A percentile compares a stretch with the other conserved stretches of the same genome.
phyloP scores from a whole-genome alignment of 2,329 filamentous ascomycete species.

The Diplodia corticola region DNA sequence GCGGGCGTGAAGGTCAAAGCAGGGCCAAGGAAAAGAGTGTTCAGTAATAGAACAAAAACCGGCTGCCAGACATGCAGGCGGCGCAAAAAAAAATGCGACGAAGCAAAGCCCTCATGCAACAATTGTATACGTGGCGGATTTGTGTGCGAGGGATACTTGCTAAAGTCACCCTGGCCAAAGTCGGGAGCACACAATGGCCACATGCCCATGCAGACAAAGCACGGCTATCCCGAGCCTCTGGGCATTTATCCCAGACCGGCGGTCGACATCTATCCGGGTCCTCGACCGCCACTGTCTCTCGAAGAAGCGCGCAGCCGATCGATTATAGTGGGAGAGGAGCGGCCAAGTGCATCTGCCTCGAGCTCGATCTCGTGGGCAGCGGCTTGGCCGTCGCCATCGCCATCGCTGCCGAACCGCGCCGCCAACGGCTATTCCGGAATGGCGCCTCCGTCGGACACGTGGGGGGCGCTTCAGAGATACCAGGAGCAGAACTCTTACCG shows the following conservation, averaged over 20 bases:
- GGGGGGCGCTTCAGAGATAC: slow-evolving; percentile 24
- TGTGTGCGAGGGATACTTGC: slow-evolving; percentile 85
- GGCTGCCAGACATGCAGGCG: slow-evolving; percentile 89
- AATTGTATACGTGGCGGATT: slow-evolving; percentile 92
- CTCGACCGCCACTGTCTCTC: slow-evolving; percentile 32
- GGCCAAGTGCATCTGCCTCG: slow-evolving; percentile 23
- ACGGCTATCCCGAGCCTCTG: slow-evolving; percentile 44
- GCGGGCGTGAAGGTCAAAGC: slow-evolving; percentile 50
- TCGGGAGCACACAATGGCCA: slow-evolving; percentile 65
- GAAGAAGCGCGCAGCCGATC: slow-evolving; percentile 51
- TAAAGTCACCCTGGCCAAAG: slow-evolving; percentile 76
- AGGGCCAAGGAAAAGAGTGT: slow-evolving; percentile 42
- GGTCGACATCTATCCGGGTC: slow-evolving; percentile 40
- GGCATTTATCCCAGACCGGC: slow-evolving; percentile 24
- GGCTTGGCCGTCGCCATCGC: slow-evolving; percentile 27
- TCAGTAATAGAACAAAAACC: slow-evolving; percentile 81
- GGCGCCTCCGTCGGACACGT: not conserved
- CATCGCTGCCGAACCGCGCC: slow-evolving; percentile 9
- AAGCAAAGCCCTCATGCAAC: slow-evolving; percentile 86
- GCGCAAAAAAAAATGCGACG: slow-evolving; percentile 98
- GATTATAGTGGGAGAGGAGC: slow-evolving; percentile 49
- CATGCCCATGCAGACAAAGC: slow-evolving; percentile 81
- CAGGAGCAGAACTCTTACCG: slow-evolving; percentile 28
- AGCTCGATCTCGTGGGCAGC: slow-evolving; percentile 27
- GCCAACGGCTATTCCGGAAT: not conserved